These are phyloP conservation scores for Myxozyma vanderwaltii DNA, from an alignment of 805 yeast species.

Conservation along the genomic window DNA sequence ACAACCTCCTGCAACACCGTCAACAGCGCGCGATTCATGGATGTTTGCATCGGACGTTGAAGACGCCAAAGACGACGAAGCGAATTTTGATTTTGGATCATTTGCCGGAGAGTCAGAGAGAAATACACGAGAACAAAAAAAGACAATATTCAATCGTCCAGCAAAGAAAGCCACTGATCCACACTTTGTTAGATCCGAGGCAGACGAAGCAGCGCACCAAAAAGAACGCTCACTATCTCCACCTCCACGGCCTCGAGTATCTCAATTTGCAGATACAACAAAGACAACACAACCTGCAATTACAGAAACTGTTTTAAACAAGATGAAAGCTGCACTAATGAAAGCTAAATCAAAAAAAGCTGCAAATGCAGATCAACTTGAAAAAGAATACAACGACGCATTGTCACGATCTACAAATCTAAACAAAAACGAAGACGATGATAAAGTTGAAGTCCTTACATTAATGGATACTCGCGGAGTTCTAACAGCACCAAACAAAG, in stretches of 20 bases:
- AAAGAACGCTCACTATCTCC: neutral
- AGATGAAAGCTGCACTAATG: slow-evolving; percentile 42
- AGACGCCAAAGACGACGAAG: neutral
- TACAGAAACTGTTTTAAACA: slow-evolving; percentile 38
- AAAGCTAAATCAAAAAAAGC: slow-evolving; percentile 43
- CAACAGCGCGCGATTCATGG: slow-evolving; percentile 21
- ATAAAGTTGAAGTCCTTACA: slow-evolving; percentile 26
- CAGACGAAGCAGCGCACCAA: slow-evolving; percentile 1
- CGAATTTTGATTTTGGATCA: slow-evolving; percentile 39
- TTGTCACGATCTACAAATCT: neutral
- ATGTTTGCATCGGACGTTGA: slow-evolving; percentile 8
- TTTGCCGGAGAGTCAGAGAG: slow-evolving; percentile 12
- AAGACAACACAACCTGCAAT: neutral
- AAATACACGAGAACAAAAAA: neutral
- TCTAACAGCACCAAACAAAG: slow-evolving; percentile 9
- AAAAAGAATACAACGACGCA: slow-evolving; percentile 36
- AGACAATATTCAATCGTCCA: slow-evolving; percentile 16
- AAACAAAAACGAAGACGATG: neutral
- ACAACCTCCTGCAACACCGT: neutral
- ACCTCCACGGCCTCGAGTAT: neutral
- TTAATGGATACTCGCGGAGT: slow-evolving; percentile 29
- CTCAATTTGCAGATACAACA: too few species aligned
- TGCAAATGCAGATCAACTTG: slow-evolving; percentile 37
- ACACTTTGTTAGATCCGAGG: slow-evolving; percentile 15
- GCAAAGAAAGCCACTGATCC: slow-evolving; percentile 17